Evolutionary conservation across 805 yeast species (phyloP), one percentile per base, ranked within the genome.

Genomic region (Ogataea angusta): DNA sequence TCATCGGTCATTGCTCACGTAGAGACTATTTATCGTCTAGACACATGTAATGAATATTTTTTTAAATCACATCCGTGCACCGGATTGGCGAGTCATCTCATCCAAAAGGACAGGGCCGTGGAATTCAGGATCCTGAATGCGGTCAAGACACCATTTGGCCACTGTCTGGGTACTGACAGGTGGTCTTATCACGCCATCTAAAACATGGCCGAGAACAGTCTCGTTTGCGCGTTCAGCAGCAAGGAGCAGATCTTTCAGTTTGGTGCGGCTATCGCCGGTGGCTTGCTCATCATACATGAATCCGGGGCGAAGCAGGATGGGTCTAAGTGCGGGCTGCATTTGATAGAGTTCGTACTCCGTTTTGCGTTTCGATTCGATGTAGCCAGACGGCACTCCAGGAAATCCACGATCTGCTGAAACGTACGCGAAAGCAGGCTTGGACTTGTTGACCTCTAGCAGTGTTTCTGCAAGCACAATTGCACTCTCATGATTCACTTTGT

Each of bases 371-470:
- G 93, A 78, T 8, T 72, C 68, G 25, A 89, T 76, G 59, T 89
- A 89, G 1, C 82, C 89, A 0, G 64, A 53, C 1, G 93, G 91
- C 5, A 85, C 64, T 16, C 82, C 62, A 0, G 90, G 88, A 38
- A 78, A 75, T 39, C 82, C 81, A 35, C 69, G 63, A 51, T 86
- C 95, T 1, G 96, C 96, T 0, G 95, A 85, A 2, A 89, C 72
- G 54, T 86, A 89, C 0, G 84, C 87, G 54, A 82, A 82, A 7
- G 76, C 63, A 15, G 62, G 42, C 15, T 47, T 46, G 30, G 34
- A 43, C 31, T 45, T 39, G 45, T 46, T 46, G 12, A 30, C 50
- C 26, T 51, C 59, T 10, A 48, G 46, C n/a, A 77, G 73, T 0
- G 82, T 68, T 34, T 76, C 75, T 0, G 88, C 90, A 14, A 84